A percentile compares a stretch with the other conserved stretches of the same genome.
Conservation (phyloP, 768 basidiomycete species). For the Agaricus sinodeliciosus region DNA sequence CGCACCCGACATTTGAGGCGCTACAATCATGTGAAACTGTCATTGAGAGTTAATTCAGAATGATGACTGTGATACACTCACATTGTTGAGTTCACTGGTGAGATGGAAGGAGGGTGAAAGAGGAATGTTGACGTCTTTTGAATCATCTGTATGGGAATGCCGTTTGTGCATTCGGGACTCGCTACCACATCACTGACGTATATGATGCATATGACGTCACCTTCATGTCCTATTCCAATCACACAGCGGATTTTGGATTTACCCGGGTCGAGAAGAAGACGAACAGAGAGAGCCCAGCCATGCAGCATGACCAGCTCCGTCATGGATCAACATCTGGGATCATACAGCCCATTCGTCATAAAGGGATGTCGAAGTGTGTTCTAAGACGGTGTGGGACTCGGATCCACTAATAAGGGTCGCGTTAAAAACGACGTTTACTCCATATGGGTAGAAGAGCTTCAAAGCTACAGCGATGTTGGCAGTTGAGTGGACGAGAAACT, state of each 20-base stretch:
- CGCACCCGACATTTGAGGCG: conserved; percentile 1
- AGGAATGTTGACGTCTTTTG: neutral
- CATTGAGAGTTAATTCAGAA: neutral
- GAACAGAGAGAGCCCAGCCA: neutral
- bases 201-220: conserved; percentile 3
- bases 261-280: too few relatives aligned
- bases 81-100: neutral
- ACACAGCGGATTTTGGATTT: too few relatives aligned
- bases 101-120: neutral
- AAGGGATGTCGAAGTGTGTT: too few relatives aligned
- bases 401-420: too few relatives aligned
- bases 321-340: neutral
- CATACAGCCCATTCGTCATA: conserved; percentile 1
- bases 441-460: too few relatives aligned
- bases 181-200: conserved; percentile 4
- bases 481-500: too few relatives aligned
- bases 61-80: too few relatives aligned
- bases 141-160: neutral
- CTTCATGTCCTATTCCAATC: neutral
- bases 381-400: too few relatives aligned
- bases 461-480: too few relatives aligned
- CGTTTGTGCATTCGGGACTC: neutral
- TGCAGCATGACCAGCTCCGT: neutral
- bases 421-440: too few relatives aligned
- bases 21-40: too few relatives aligned